phyloP scores from a whole-genome alignment of 768 basidiomycete species.

The Nidularia pulvinata region DNA sequence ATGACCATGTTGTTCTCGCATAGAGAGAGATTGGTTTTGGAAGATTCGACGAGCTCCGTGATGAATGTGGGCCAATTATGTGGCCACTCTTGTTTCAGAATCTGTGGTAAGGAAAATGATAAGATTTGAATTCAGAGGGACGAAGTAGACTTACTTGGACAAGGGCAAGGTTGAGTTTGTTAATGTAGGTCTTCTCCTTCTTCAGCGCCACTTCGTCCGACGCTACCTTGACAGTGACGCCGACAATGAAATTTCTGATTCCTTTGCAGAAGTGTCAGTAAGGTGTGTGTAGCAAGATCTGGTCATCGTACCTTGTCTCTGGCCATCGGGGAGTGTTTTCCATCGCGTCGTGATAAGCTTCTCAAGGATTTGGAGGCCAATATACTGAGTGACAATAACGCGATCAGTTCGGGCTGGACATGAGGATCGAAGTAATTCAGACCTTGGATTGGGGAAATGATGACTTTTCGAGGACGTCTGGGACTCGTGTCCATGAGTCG shows the following conservation, averaged over 20 bases:
- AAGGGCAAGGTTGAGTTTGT: constrained; percentile 95
- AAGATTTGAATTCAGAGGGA: neutral
- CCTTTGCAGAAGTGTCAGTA: constrained; percentile 40
- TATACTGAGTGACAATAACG: constrained; percentile 59
- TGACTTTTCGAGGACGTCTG: constrained; percentile 87
- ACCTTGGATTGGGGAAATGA: constrained; percentile 89
- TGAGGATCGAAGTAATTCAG: constrained; percentile 1
- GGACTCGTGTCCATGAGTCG: constrained; percentile 97
- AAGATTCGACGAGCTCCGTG: constrained; percentile 95
- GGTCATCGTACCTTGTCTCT: constrained; percentile 73
- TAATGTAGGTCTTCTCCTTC: constrained; percentile 92
- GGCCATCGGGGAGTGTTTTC: constrained; percentile 94
- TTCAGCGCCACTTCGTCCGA: constrained; percentile 88
- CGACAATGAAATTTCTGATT: constrained; percentile 96
- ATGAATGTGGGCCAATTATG: constrained; percentile 99
- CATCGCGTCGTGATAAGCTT: constrained; percentile 93
- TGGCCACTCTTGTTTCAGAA: constrained; percentile 99
- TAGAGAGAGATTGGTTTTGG: constrained; percentile 92
- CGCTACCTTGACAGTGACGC: constrained; percentile 89
- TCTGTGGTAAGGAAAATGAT: constrained; percentile 46
- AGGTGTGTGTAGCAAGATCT: neutral
- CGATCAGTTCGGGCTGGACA: constrained; percentile 1
- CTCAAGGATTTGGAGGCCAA: constrained; percentile 96
- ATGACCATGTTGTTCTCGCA: constrained; percentile 99
- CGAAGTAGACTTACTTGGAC: constrained; percentile 67